Evolutionary conservation across 352 stramenopile species (phyloP).

Genomic region (Phytophthora pisi): DNA sequence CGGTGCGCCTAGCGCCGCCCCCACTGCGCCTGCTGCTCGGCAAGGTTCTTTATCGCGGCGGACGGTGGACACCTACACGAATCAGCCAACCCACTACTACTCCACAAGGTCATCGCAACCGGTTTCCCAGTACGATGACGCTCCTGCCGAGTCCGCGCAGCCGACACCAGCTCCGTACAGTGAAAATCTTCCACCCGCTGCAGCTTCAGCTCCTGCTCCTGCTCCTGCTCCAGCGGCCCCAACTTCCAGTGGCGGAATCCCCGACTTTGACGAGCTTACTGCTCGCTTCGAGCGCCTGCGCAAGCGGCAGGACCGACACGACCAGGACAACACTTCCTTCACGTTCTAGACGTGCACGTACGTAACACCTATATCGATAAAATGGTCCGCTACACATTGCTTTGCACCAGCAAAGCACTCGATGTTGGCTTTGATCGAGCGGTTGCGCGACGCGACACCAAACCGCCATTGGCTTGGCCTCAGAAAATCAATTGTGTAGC

Average conservation of each 20-base stretch:
- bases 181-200: constrained; percentile 10
- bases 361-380: neutral
- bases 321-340: constrained; percentile 61
- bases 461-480: too few species aligned
- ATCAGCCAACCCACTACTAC: constrained; percentile 46
- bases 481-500: too few species aligned
- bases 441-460: too few species aligned
- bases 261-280: constrained; percentile 94
- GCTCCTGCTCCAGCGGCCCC: constrained; percentile 6
- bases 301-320: constrained; percentile 68
- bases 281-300: constrained; percentile 92
- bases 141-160: constrained; percentile 10
- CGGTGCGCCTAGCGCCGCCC: constrained; percentile 28
- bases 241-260: constrained; percentile 49
- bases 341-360: constrained; percentile 55
- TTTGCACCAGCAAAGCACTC: too few species aligned
- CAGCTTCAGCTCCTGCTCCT: constrained; percentile 12
- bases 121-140: constrained; percentile 22
- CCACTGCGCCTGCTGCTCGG: constrained; percentile 18
- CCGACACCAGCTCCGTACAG: constrained; percentile 16
- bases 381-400: too few species aligned
- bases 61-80: constrained; percentile 45
- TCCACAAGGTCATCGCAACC: constrained; percentile 23
- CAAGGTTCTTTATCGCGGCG: constrained; percentile 39
- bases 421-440: too few species aligned